Evolutionary conservation across 2,329 filamentous ascomycete genomes (phyloP), one percentile per base, ranked within the genome.

Genomic region (Penicillium sp.): DNA sequence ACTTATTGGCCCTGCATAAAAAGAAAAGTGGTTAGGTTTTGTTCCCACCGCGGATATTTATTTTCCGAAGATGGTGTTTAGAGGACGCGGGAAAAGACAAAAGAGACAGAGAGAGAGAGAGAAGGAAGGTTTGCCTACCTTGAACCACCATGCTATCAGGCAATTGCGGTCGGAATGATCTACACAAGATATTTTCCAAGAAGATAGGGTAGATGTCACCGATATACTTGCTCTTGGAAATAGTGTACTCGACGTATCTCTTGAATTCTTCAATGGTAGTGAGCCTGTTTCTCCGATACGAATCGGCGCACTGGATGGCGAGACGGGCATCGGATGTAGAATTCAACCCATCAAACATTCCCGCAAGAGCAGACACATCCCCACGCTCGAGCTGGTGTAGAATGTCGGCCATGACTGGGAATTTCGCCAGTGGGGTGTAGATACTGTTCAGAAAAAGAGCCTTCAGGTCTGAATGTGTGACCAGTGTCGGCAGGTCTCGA

Each of bases 391-490:
- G 30, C n/a, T 61, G 53, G 33, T 72, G 62, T n/a, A 82, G 68
- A 3, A 77, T 72, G 3, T 61, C 51, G 16, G 82, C 79, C 40
- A 83, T 71, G 22, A 57, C 61, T 22, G 70, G 69, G 57, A 82
- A 81, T 38, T 67, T 66, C 47, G 61, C 60, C 7, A 79, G 71
- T 1, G 81, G 80, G 37, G 71, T 69, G 63, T 83, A 83, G 26
- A 82, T 63, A 2, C 73, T 67, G 2, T 70, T 68, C 5, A 75
- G 73, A 16, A 79, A 74, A 9, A 81, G 68, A 8, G 69, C 66
- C 61, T 78, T 77, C 35, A 83, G 60, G 47, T 75, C 74, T 35
- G 75, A 78, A 70, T 81, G 82, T 2, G 80, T 82, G 49, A 84
- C 67, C n/a, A 83, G 62, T 54, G 77, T 70, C 0, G 81, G 80